phyloP scores from a whole-genome alignment of 176 grass and related monocot species.

The Avena atlantica region DNA sequence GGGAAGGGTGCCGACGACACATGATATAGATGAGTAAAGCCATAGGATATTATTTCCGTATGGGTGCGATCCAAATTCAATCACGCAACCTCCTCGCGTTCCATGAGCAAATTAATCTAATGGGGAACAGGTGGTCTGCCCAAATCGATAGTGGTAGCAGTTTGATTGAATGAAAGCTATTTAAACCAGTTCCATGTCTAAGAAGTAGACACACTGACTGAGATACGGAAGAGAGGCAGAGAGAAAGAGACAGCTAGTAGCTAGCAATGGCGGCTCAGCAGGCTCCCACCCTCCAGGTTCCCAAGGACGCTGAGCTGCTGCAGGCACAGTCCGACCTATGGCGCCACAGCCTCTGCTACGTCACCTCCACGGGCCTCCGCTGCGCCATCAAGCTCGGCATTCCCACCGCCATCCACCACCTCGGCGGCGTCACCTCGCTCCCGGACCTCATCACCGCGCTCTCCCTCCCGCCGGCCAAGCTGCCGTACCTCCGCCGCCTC shows the following conservation, averaged over 20 bases:
- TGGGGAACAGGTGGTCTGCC: neutral
- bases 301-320: conserved; percentile 29
- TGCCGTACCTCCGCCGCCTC: conserved; percentile 40
- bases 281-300: neutral
- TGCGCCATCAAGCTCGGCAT: conserved; percentile 58
- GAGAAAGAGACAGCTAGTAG: neutral
- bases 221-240: no score
- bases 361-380: conserved; percentile 34
- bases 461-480: neutral
- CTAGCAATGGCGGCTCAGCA: conserved; percentile 12
- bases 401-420: conserved; percentile 35
- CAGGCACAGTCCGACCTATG: conserved; percentile 38
- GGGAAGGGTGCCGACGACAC: no score
- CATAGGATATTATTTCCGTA: no score
- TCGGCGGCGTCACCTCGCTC: conserved; percentile 7
- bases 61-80: no score
- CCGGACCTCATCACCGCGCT: conserved; percentile 30
- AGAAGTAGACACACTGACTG: neutral
- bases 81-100: no score
- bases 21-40: no score
- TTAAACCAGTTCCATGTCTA: neutral
- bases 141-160: neutral
- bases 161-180: neutral
- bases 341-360: conserved; percentile 28
- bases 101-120: no score